Percentiles rank a stretch among this genome's conserved stretches.
Evolutionary conservation across 345 rosid genomes (phyloP).

Genomic region (Chamaenerion angustifolium): DNA sequence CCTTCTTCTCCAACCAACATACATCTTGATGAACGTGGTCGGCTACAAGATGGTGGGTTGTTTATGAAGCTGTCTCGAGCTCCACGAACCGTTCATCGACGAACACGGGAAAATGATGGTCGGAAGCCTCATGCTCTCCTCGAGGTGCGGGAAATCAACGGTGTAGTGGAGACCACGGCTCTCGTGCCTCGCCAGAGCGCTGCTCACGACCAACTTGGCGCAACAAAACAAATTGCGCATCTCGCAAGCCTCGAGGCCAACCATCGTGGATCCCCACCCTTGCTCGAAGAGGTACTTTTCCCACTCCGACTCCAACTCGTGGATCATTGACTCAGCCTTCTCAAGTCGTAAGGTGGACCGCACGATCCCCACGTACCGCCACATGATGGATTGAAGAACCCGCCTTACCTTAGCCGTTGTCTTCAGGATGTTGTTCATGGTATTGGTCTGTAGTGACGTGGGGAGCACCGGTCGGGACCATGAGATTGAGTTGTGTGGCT

Average conservation of each 20-base stretch:
- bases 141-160: constrained; percentile 63
- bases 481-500: constrained; percentile 27
- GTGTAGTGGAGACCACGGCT: constrained; percentile 96
- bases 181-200: constrained; percentile 82
- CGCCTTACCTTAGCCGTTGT: constrained; percentile 50
- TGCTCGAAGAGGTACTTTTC: constrained; percentile 60
- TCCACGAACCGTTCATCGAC: constrained; percentile 51
- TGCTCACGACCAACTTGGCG: constrained; percentile 84
- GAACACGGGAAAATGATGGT: constrained; percentile 70
- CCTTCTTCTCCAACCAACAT: too few species aligned
- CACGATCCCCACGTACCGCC: constrained; percentile 83
- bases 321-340: constrained; percentile 42
- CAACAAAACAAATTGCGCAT: constrained; percentile 92
- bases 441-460: constrained; percentile 24
- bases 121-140: constrained; percentile 83
- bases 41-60: constrained; percentile 14
- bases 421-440: constrained; percentile 27
- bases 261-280: constrained; percentile 85
- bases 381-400: constrained; percentile 79
- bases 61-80: constrained; percentile 65
- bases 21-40: not conserved
- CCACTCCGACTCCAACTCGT: constrained; percentile 61
- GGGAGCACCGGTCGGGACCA: constrained; percentile 74
- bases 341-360: constrained; percentile 62
- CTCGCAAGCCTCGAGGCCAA: constrained; percentile 78